Conservation (phyloP, 1,284 basidiomycete genomes). For the Ganoderma resinaceum region DNA sequence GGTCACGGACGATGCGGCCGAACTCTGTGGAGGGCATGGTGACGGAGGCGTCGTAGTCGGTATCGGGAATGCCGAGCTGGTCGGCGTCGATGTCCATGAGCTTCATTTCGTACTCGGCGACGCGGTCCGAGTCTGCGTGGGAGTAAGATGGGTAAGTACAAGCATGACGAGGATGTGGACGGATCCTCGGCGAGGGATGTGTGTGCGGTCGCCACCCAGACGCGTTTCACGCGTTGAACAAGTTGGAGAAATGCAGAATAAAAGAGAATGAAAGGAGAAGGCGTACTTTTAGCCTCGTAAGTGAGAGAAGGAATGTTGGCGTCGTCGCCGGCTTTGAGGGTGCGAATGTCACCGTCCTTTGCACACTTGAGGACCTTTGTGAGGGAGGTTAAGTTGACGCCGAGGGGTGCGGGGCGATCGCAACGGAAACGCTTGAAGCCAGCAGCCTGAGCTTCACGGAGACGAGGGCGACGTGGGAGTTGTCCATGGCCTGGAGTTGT, state of each 20-base stretch:
- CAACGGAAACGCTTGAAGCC: constrained; percentile 94
- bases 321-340: constrained; percentile 92
- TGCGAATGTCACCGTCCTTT: constrained; percentile 95
- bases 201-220: neutral
- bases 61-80: constrained; percentile 97
- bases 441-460: constrained; percentile 77
- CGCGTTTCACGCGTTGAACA: neutral
- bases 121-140: constrained; percentile 83
- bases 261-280: constrained; percentile 1
- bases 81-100: constrained; percentile 99
- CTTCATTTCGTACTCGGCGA: constrained; percentile 99
- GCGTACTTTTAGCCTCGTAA: constrained; percentile 91
- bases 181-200: neutral
- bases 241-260: neutral
- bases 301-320: constrained; percentile 90
- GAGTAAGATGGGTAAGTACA: neutral
- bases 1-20: constrained; percentile 91
- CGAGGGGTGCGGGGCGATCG: constrained; percentile 94
- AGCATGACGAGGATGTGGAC: neutral
- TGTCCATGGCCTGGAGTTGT: constrained; percentile 97
- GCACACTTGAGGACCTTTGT: constrained; percentile 98
- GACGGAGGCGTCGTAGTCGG: constrained; percentile 95
- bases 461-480: constrained; percentile 98
- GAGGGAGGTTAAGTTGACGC: constrained; percentile 89
- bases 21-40: constrained; percentile 91